phyloP scores from a whole-genome alignment of 768 basidiomycete species.

The Tulasnella sp. region DNA sequence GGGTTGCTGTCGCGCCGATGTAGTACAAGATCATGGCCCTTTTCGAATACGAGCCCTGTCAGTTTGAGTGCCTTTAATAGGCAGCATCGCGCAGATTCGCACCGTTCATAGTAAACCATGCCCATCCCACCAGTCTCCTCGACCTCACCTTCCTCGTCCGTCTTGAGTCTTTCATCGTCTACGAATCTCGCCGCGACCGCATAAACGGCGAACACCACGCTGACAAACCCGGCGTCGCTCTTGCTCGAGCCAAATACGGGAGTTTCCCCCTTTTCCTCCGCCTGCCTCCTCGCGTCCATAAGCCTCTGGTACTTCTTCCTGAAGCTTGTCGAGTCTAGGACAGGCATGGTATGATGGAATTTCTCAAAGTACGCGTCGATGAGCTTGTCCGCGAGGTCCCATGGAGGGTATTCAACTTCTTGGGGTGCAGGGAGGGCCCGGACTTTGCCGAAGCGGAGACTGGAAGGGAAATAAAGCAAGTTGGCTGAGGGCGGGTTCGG shows the following conservation, averaged over 20 bases:
- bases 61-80: constrained; percentile 29
- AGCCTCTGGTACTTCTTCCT: constrained; percentile 62
- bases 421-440: constrained; percentile 76
- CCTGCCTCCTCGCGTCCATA: constrained; percentile 57
- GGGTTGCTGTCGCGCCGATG: constrained; percentile 82
- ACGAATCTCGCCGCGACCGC: constrained; percentile 81
- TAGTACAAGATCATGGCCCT: constrained; percentile 89
- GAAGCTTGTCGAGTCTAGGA: constrained; percentile 83
- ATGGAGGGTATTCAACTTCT: constrained; percentile 81
- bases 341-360: constrained; percentile 83
- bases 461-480: constrained; percentile 82
- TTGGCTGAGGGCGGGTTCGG: constrained; percentile 57
- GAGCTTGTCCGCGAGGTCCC: constrained; percentile 81
- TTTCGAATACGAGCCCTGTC: constrained; percentile 22
- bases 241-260: constrained; percentile 4
- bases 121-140: constrained; percentile 79
- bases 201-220: constrained; percentile 82
- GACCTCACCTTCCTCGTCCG: constrained; percentile 42
- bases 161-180: constrained; percentile 58
- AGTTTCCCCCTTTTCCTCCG: neutral
- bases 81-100: constrained; percentile 32
- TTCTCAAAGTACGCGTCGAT: constrained; percentile 84
- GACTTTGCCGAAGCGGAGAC: constrained; percentile 82
- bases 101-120: constrained; percentile 88
- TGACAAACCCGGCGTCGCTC: constrained; percentile 66